phyloP scores from a whole-genome alignment of 257 asterid species.

The Osmanthus fragrans region DNA sequence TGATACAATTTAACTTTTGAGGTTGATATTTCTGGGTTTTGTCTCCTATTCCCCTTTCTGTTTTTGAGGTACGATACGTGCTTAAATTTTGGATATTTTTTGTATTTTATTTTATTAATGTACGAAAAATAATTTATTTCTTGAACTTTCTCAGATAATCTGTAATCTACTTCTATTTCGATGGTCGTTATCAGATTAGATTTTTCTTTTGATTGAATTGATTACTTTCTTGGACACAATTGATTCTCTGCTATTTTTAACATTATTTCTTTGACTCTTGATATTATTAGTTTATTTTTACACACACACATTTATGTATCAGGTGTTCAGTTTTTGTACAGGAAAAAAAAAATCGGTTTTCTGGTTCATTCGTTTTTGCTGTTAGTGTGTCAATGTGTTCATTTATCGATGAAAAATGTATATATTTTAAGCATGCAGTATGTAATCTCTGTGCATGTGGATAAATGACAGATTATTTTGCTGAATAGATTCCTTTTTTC shows the following conservation, averaged over 20 bases:
- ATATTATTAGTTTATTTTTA: background rate
- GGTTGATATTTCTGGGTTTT: conserved; percentile 8
- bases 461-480: background rate
- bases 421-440: conserved; percentile 11
- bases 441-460: background rate
- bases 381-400: background rate
- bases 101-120: background rate
- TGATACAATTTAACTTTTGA: conserved; percentile 15
- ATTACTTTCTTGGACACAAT: background rate
- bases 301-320: conserved; percentile 3
- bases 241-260: background rate
- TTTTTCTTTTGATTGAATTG: background rate
- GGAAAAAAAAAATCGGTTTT: background rate
- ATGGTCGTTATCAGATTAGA: background rate
- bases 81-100: background rate
- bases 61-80: conserved; percentile 34
- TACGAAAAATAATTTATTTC: conserved; percentile 2
- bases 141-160: conserved; percentile 35
- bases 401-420: conserved; percentile 10
- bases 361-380: background rate
- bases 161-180: conserved; percentile 14
- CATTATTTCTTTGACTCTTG: background rate
- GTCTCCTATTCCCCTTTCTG: conserved; percentile 50
- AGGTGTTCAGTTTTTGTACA: background rate
- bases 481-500: background rate